Base-by-base conservation (phyloP, 108 stramenopile genomes). In the Heterococcus sp. region DNA sequence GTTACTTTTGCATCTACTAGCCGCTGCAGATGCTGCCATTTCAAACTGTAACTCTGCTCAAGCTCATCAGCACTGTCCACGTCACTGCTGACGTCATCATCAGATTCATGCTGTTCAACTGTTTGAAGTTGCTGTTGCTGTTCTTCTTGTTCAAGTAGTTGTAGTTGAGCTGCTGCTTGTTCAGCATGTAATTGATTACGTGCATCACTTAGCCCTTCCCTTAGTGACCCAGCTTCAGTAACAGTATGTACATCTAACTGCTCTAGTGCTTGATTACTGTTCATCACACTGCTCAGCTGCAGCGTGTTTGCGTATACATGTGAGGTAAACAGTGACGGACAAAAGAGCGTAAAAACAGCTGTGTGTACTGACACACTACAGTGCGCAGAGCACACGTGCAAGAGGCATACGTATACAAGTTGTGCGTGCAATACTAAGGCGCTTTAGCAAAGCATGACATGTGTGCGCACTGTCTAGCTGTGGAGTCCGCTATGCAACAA, bases 261-360 rank as follows among this genome's bases (percentile, higher is more conserved):
- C 37, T 84, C 83, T 58, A 71, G 75, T 26, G 35, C 37, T 35
- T 38, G 65, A 29, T 63, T 30, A 5, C 75, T 67, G 31, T 84
- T 84, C 35, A 75, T 46, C 8, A 84, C 83, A 33, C 32, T 71
- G 2, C 39, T 31, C 37, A 84, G 66, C 75, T 71, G 77, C 65
- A 75, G 31, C 5, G 21, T 81, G 31, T 63, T 8, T 3, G 4
- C 14, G 5, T 8, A 38, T 8, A 28, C 21, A 39, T 39, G 26
- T 72, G 34, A 38, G 40, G 37, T 58, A 3, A 69, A 11, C 8
- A 26, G 8, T 21, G 68, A 14, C 28, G 26, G 68, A 14, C 35
- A 32, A 21, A 11, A 21, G 28, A 11, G 11, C 27, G 68, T 28
- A 28, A 69, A 69, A 32, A 28, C 21, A 26, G 11, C 14, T 26